Conservation (phyloP, 768 basidiomycete species). For the Tulasnella calospora region DNA sequence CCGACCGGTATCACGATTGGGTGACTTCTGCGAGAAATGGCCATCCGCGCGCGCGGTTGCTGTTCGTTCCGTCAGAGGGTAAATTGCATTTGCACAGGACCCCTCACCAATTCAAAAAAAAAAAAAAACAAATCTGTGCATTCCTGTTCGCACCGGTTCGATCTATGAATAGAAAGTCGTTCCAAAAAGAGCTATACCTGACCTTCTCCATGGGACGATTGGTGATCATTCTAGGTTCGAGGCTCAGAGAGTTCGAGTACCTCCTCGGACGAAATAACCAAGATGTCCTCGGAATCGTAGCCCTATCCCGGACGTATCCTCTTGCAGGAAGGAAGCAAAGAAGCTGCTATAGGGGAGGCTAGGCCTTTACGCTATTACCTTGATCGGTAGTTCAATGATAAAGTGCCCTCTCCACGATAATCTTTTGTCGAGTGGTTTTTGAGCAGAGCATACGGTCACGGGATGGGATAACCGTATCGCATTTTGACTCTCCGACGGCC, state of each 20-base stretch:
- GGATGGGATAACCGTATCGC: not conserved
- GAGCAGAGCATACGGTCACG: not conserved
- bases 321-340: not conserved
- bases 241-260: not conserved
- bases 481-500: not conserved
- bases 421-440: not conserved
- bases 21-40: not conserved
- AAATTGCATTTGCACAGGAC: too few species aligned
- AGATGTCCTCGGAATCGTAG: not conserved
- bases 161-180: too few species aligned
- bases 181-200: too few species aligned
- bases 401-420: not conserved
- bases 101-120: too few species aligned
- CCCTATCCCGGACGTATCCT: not conserved
- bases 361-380: not conserved
- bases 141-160: too few species aligned
- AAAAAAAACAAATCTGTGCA: too few species aligned
- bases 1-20: not conserved
- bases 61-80: too few species aligned
- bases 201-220: not conserved
- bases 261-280: not conserved
- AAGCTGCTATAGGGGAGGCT: not conserved
- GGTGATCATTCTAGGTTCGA: not conserved
- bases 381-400: not conserved
- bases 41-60: too few species aligned